Base-by-base conservation (phyloP, 257 asterid genomes). In the Nicotiana noctiflora region DNA sequence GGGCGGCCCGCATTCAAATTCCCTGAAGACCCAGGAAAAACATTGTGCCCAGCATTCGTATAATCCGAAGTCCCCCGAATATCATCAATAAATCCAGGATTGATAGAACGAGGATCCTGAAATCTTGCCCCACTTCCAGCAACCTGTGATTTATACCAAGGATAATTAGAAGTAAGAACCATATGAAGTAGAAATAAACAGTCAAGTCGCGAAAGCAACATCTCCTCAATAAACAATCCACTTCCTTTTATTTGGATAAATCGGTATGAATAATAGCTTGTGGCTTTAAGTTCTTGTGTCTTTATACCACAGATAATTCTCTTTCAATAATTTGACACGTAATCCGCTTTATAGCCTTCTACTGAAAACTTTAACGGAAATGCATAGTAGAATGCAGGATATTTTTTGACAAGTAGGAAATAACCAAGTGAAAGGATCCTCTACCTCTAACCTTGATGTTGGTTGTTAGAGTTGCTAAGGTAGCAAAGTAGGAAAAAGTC, bases 41-140 rank as follows among this genome's bases (percentile, higher is more conserved):
- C 72, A 76, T 84, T 62, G 62, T 83, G 89, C 40, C 87, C 74
- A 72, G 90, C 81, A 88, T 77, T 81, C 70, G 80, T 84, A 75
- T 86, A 89, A 61, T 88, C 88, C 18, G 88, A 27, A 31, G 86
- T 9, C 49, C 85, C 88, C 77, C 76, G 79, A 57, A 80, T 72
- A 51, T 83, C 85, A 12, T 59, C 56, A 53, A 63, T 23, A 74
- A 7, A 82, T 37, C 84, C 92, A 80, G 88, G 76, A 67, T 83
- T 84, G 44, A 86, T 75, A 82, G 89, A 53, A 77, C 84, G 88
- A 56, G 87, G 88, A 76, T 89, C 91, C 60, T 40, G 89, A 76
- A 79, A 78, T 83, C 75, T 89, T 85, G 68, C 21, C 83, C 93
- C 86, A 17, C 83, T 49, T 84, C 87, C 89, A 62, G 77, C 84